phyloP scores from a whole-genome alignment of 148 eudicot species.

The Suaeda aralocaspica region DNA sequence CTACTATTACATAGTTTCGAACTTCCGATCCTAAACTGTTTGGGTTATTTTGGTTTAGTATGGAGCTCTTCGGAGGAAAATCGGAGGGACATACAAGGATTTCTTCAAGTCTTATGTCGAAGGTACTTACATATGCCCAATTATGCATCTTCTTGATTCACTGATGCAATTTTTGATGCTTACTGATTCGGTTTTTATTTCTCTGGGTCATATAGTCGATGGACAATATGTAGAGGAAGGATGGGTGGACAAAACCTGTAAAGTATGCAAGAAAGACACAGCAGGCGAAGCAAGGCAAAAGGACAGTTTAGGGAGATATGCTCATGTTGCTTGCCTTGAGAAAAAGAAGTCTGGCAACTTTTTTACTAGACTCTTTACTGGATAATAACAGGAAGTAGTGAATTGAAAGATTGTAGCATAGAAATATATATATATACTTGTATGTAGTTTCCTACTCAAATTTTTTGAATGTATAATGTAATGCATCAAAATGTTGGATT shows the following conservation, averaged over 20 bases:
- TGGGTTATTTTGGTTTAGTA: conserved; percentile 36
- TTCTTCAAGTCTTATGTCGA: conserved; percentile 96
- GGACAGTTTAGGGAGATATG: conserved; percentile 81
- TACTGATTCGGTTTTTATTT: background rate
- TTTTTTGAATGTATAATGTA: background rate
- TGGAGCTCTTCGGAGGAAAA: conserved; percentile 95
- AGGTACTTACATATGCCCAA: conserved; percentile 41
- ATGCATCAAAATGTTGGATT: background rate
- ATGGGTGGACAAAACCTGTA: conserved; percentile 97
- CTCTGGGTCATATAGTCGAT: conserved; percentile 46
- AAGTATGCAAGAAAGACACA: conserved; percentile 96
- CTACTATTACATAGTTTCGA: background rate
- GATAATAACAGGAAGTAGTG: conserved; percentile 21
- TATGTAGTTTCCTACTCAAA: conserved; percentile 12
- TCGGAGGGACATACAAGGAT: conserved; percentile 97
- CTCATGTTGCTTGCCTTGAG: conserved; percentile 76
- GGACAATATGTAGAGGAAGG: conserved; percentile 97
- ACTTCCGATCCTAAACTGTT: background rate
- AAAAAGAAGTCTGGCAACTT: conserved; percentile 69
- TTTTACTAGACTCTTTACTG: conserved; percentile 71
- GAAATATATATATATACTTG: conserved; percentile 7
- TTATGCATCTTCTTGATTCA: background rate
- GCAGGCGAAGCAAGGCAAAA: conserved; percentile 73
- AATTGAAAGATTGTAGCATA: background rate
- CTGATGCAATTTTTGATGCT: background rate